Evolutionary conservation across 306 rosid species (phyloP).

Genomic region (Datisca glomerata): DNA sequence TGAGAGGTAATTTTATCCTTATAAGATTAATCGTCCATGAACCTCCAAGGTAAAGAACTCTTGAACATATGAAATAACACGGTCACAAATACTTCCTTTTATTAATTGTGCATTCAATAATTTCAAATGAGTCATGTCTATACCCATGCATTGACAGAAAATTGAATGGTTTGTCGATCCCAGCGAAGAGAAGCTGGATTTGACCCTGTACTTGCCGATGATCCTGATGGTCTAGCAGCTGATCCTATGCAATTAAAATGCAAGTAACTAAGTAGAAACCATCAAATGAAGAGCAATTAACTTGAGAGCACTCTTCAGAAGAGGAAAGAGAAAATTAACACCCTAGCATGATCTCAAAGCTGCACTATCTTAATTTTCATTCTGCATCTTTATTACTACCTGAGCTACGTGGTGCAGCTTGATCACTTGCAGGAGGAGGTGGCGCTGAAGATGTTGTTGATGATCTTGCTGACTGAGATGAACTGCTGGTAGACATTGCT

Average conservation of each 20-base stretch:
- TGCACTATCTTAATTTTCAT: background rate
- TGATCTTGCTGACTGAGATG: slow-evolving; percentile 56
- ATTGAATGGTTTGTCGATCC: slow-evolving; percentile 79
- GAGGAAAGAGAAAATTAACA: too few relatives aligned
- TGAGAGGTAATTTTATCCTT: background rate
- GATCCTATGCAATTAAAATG: slow-evolving; percentile 32
- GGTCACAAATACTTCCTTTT: too few relatives aligned
- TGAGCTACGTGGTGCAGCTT: slow-evolving; percentile 37
- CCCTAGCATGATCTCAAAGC: too few relatives aligned
- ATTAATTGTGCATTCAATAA: too few relatives aligned
- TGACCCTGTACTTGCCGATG: slow-evolving; percentile 47
- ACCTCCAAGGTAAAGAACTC: too few relatives aligned
- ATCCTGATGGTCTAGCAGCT: slow-evolving; percentile 49
- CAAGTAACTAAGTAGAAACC: slow-evolving; percentile 1
- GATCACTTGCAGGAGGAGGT: slow-evolving; percentile 37
- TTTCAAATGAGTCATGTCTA: too few relatives aligned
- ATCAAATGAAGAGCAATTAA: slow-evolving; percentile 12
- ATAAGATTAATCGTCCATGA: too few relatives aligned
- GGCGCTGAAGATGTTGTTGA: slow-evolving; percentile 29
- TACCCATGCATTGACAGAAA: slow-evolving; percentile 98
- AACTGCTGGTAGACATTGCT: slow-evolving; percentile 43
- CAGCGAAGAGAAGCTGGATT: slow-evolving; percentile 58
- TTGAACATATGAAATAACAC: too few relatives aligned
- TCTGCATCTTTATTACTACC: slow-evolving; percentile 28
- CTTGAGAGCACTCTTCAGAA: too few relatives aligned